Evolutionary conservation across 179 eudicot genomes (phyloP), one percentile per base, ranked within the genome.

Genomic region (Beta corolliflora): DNA sequence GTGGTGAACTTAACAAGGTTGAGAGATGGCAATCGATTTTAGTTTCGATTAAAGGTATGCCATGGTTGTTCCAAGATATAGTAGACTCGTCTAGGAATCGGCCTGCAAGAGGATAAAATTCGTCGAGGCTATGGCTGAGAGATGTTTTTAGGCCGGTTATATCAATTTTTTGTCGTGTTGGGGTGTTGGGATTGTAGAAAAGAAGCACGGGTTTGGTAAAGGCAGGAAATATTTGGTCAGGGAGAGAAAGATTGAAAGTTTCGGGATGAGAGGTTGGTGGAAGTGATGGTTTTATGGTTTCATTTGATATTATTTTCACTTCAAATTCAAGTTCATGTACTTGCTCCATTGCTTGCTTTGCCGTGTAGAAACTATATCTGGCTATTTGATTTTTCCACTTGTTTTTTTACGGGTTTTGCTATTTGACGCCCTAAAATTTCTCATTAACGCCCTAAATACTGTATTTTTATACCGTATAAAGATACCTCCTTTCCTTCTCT

Each of bases 101-200:
- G 1, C 81, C 81, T 1, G 81, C 65, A 5, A 79, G 59, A 45
- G 68, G 82, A 70, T 79, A 70, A 59, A 71, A 70, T 21, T n/a
- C 4, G 58, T 54, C 58, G 10, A 54, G 58, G 8, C 12, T 14
- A n/a, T 63, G 36, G 36, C 67, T 63, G 5, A 63, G 67, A 4
- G 67, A 63, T 3, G 4, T 63, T 21, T 23, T 63, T 3, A 63
- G 36, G 67, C 12, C 14, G 9, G 1, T 63, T 21, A 63, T 7
- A 63, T 21, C 67, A 23, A 21, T 13, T 63, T 29, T 5, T 1
- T 31, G 36, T 31, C 0, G 9, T 25, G 10, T 23, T 9, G 7
- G 67, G 5, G 9, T 31, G 36, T 29, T 2, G 21, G 36, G 14
- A 21, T 29, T 7, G 67, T 63, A 63, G 36, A 63, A 63, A 63